A percentile compares a stretch with the other conserved stretches of the same genome.
phyloP scores from a whole-genome alignment of 1,139 yeast species.

The Candida glucosophila region DNA sequence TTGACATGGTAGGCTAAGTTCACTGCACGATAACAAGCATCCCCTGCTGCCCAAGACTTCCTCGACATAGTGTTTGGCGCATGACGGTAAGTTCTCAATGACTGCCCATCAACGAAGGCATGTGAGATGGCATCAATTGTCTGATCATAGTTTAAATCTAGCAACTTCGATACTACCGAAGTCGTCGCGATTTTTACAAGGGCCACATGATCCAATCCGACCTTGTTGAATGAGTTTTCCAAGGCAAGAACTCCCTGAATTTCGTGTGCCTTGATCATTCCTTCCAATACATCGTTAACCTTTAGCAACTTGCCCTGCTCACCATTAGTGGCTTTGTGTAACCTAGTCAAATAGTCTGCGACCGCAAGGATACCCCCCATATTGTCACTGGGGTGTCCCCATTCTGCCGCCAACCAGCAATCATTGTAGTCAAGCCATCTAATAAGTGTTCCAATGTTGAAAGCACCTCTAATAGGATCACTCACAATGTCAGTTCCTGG shows the following conservation, averaged over 20 bases:
- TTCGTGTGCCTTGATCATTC: conserved; percentile 55
- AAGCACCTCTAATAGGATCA: conserved; percentile 52
- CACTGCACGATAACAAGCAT: conserved; percentile 53
- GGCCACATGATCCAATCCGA: conserved; percentile 53
- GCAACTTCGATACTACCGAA: conserved; percentile 47
- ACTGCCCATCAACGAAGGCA: conserved; percentile 52
- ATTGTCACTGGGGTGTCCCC: conserved; percentile 61
- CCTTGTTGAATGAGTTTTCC: conserved; percentile 50
- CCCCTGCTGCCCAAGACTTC: conserved; percentile 64
- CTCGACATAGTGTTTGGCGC: conserved; percentile 57
- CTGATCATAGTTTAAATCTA: conserved; percentile 40
- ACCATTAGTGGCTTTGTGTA: conserved; percentile 29
- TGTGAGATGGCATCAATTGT: conserved; percentile 49
- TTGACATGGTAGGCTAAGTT: conserved; percentile 44
- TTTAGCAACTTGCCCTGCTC: conserved; percentile 32
- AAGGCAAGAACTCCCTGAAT: conserved; percentile 51
- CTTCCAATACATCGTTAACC: conserved; percentile 41
- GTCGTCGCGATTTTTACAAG: conserved; percentile 55
- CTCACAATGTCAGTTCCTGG: conserved; percentile 42
- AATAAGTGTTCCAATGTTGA: conserved; percentile 46
- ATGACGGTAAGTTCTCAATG: conserved; percentile 51
- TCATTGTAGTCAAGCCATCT: conserved; percentile 56
- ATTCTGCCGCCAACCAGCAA: conserved; percentile 59
- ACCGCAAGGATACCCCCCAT: conserved; percentile 51
- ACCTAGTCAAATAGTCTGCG: conserved; percentile 46